A percentile compares a stretch with the other conserved stretches of the same genome.
phyloP scores from a whole-genome alignment of 2,329 filamentous ascomycete genomes.

The Curvularia sp. region DNA sequence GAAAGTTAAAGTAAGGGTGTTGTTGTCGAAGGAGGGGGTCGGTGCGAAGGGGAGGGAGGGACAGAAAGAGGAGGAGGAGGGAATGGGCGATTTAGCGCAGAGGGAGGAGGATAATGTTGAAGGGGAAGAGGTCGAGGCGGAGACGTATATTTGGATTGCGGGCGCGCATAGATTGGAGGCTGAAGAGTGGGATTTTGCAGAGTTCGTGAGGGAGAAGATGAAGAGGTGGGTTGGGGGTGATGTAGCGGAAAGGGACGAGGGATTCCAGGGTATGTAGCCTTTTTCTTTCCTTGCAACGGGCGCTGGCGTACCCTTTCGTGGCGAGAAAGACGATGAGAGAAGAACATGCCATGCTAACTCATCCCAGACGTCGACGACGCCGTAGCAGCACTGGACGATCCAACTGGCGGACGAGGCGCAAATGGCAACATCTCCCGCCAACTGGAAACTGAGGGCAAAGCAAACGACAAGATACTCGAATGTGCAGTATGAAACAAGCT shows the following conservation, averaged over 20 bases:
- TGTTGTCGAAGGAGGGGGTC: conserved; percentile 34
- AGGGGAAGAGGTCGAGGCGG: conserved; percentile 52
- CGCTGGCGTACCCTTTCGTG: no score
- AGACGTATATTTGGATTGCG: conserved; percentile 61
- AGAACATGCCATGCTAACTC: conserved; percentile 6
- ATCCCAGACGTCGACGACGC: conserved; percentile 55
- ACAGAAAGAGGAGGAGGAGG: conserved; percentile 17
- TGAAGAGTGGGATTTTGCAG: conserved; percentile 85
- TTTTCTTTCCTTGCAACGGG: neutral
- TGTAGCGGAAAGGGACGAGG: conserved; percentile 54
- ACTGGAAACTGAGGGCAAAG: conserved; percentile 33
- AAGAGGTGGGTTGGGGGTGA: conserved; percentile 60
- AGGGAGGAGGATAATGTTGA: conserved; percentile 43
- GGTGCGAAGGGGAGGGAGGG: neutral
- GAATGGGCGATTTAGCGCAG: conserved; percentile 31
- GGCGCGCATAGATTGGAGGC: conserved; percentile 64
- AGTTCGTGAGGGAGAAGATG: conserved; percentile 80
- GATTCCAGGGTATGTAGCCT: conserved; percentile 51
- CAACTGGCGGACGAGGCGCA: conserved; percentile 54
- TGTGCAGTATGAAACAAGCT: conserved; percentile 40
- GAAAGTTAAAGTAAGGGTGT: conserved; percentile 55
- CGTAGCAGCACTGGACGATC: conserved; percentile 49
- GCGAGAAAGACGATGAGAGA: neutral
- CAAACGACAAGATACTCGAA: conserved; percentile 31
- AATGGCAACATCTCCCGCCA: conserved; percentile 52